These are phyloP conservation scores for Orbilia brochopaga DNA, from an alignment of 2,329 filamentous ascomycete species.

Conservation along the genomic window DNA sequence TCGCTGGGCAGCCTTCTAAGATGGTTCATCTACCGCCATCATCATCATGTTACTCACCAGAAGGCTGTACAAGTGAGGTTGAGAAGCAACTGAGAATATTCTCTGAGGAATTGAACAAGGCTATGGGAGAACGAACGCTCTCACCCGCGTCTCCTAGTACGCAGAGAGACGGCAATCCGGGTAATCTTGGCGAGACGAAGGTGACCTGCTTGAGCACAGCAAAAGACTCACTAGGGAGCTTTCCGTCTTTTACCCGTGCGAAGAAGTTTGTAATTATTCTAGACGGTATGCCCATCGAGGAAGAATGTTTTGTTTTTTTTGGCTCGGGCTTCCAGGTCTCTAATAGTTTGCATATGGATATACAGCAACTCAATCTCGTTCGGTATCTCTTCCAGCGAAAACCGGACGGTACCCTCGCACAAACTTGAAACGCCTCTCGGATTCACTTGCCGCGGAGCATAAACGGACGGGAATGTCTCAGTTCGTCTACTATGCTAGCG, in stretches of 20 bases:
- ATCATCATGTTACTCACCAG: background rate
- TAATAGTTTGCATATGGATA: background rate
- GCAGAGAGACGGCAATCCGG: constrained; percentile 1
- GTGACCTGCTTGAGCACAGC: no score
- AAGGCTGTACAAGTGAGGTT: background rate
- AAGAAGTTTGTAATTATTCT: no score
- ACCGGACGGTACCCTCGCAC: constrained; percentile 18
- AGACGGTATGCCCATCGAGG: no score
- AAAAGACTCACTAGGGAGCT: no score
- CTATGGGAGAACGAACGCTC: background rate
- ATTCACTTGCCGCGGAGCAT: constrained; percentile 23
- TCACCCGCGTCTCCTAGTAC: background rate
- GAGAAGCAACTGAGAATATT: constrained; percentile 2
- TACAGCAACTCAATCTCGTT: constrained; percentile 13
- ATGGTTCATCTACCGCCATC: background rate
- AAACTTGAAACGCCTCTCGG: constrained; percentile 39
- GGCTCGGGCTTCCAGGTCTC: background rate
- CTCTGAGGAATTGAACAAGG: background rate
- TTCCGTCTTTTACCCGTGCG: no score
- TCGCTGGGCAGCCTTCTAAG: no score
- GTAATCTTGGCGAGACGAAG: no score
- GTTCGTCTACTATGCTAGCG: constrained; percentile 36
- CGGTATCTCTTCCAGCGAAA: background rate
- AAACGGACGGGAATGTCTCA: constrained; percentile 26
- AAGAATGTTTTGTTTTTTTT: no score